These are phyloP conservation scores for Clitocybe nebularis DNA, from an alignment of 1,284 basidiomycete genomes.

Conservation along the genomic window DNA sequence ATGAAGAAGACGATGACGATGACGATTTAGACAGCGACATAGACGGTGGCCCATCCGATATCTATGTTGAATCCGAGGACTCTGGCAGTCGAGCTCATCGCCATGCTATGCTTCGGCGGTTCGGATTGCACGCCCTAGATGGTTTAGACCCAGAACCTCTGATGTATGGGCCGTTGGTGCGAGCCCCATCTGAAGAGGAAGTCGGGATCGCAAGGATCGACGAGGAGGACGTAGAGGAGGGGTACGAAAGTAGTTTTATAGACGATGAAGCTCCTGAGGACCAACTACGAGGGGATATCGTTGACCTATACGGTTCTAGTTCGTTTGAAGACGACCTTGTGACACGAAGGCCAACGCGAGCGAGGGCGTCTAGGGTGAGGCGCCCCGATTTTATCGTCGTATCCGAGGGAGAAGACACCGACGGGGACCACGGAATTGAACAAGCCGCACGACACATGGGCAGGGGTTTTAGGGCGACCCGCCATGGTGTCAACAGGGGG, in stretches of 20 bases:
- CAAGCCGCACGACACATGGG: slow-evolving; percentile 4
- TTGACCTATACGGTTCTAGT: neutral
- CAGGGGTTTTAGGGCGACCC: neutral
- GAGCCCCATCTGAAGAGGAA: slow-evolving; percentile 12
- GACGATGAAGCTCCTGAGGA: slow-evolving; percentile 31
- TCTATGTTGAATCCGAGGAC: too few species aligned
- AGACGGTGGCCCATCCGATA: slow-evolving; percentile 14
- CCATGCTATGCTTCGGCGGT: neutral
- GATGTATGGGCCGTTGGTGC: too few species aligned
- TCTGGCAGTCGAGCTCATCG: too few species aligned
- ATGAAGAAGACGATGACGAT: slow-evolving; percentile 17
- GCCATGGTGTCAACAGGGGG: neutral
- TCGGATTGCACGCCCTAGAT: neutral
- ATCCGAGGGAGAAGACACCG: slow-evolving; percentile 7
- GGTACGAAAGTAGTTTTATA: slow-evolving; percentile 50
- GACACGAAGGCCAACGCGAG: too few species aligned
- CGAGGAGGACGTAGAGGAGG: slow-evolving; percentile 33
- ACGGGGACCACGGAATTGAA: neutral
- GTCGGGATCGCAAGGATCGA: slow-evolving; percentile 16
- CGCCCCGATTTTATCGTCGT: neutral
- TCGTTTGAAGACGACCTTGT: neutral
- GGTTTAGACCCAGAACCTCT: too few species aligned
- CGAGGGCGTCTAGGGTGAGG: too few species aligned
- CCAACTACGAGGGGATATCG: neutral
- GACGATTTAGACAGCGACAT: slow-evolving; percentile 25